phyloP scores from a whole-genome alignment of 116 monocot species.

The Posidonia oceanica region DNA sequence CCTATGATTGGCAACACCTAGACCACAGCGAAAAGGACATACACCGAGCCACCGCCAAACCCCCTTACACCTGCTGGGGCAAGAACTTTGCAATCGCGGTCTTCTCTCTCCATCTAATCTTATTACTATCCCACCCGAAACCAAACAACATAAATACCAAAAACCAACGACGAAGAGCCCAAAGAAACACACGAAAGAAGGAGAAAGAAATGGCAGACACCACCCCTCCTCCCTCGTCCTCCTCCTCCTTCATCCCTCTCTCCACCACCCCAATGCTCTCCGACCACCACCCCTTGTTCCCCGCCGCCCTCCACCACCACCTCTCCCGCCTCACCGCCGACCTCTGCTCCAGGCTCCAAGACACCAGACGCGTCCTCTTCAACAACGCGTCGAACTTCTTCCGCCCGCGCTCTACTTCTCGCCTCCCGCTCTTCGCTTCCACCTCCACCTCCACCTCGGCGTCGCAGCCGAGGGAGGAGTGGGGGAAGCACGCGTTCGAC shows the following conservation, averaged over 20 bases:
- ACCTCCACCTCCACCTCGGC: slow-evolving; percentile 7
- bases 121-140: too few relatives aligned
- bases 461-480: background rate
- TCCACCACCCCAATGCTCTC: slow-evolving; percentile 36
- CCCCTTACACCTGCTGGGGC: too few relatives aligned
- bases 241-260: slow-evolving; percentile 24
- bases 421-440: slow-evolving; percentile 3
- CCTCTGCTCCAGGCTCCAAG: slow-evolving; percentile 27
- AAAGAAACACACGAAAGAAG: background rate
- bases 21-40: too few relatives aligned
- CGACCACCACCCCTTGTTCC: slow-evolving; percentile 20
- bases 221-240: background rate
- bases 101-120: too few relatives aligned
- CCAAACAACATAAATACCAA: too few relatives aligned
- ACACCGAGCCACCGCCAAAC: too few relatives aligned
- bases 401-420: background rate
- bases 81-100: too few relatives aligned
- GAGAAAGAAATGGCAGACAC: background rate
- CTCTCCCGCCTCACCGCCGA: slow-evolving; percentile 37
- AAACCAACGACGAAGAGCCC: background rate
- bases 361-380: slow-evolving; percentile 20
- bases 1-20: too few relatives aligned
- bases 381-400: slow-evolving; percentile 9
- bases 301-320: slow-evolving; percentile 38
- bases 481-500: slow-evolving; percentile 41